A percentile compares a stretch with the other conserved stretches of the same genome.
phyloP scores from a whole-genome alignment of 768 basidiomycete genomes.

The Trametes coccinea region DNA sequence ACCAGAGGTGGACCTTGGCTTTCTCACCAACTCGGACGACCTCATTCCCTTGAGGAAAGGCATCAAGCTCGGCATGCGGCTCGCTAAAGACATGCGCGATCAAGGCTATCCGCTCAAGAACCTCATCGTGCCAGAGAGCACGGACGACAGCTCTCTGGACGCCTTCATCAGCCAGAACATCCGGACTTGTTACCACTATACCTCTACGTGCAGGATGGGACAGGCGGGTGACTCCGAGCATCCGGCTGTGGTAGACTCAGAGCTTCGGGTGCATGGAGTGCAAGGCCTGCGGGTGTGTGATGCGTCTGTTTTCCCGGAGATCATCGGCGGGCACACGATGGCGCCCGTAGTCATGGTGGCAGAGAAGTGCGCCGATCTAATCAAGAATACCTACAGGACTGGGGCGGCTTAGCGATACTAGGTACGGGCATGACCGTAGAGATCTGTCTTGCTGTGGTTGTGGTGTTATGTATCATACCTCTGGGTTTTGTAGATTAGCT shows the following conservation, averaged over 20 bases:
- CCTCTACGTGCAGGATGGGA: conserved; percentile 40
- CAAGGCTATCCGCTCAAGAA: conserved; percentile 23
- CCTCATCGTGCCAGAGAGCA: conserved; percentile 26
- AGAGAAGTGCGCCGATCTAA: conserved; percentile 41
- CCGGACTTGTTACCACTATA: conserved; percentile 38
- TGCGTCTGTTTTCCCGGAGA: conserved; percentile 28
- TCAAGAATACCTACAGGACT: conserved; percentile 15
- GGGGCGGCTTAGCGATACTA: not conserved
- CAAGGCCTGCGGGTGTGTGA: conserved; percentile 39
- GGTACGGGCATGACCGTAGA: no score
- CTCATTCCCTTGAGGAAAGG: conserved; percentile 26
- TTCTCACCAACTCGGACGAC: conserved; percentile 31
- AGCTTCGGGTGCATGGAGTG: conserved; percentile 46
- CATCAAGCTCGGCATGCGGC: conserved; percentile 17
- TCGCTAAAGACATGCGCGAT: conserved; percentile 22
- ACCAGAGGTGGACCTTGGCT: conserved; percentile 35
- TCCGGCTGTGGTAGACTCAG: conserved; percentile 32
- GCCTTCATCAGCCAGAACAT: conserved; percentile 27
- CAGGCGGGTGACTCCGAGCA: conserved; percentile 5
- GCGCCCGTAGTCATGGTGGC: conserved; percentile 39
- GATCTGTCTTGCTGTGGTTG: no score
- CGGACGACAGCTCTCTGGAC: conserved; percentile 34
- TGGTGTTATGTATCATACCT: no score
- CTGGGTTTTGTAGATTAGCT: conserved; percentile 5
- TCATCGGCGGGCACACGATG: conserved; percentile 35